Evolutionary conservation across 2,329 filamentous ascomycete genomes (phyloP).

Genomic region (Drechslerella dactyloides): DNA sequence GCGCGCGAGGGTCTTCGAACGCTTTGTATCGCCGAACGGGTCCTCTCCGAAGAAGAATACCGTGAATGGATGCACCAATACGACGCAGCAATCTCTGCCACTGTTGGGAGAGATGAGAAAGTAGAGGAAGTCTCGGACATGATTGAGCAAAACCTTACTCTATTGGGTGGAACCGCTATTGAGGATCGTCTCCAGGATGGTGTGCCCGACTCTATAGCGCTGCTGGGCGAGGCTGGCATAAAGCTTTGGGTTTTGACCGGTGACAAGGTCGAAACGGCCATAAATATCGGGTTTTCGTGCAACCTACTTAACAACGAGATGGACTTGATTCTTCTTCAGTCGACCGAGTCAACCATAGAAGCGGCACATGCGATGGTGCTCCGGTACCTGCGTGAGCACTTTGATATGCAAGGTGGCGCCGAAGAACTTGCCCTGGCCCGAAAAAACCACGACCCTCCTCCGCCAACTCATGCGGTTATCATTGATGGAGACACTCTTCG

Average conservation of each 20-base stretch:
- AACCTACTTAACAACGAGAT: conserved; percentile 97
- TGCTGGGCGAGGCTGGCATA: conserved; percentile 91
- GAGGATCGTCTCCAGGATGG: conserved; percentile 96
- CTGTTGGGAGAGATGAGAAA: conserved; percentile 89
- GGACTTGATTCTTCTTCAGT: conserved; percentile 90
- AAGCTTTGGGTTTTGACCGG: conserved; percentile 98
- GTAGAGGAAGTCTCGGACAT: conserved; percentile 85
- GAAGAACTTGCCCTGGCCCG: conserved; percentile 81
- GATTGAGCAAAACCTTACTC: conserved; percentile 86
- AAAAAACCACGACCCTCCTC: conserved; percentile 83
- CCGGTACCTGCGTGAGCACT: conserved; percentile 77
- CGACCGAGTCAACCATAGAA: conserved; percentile 69
- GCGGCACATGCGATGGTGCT: conserved; percentile 62
- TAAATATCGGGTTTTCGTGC: conserved; percentile 99
- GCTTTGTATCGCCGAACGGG: conserved; percentile 85
- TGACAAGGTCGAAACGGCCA: conserved; percentile 98
- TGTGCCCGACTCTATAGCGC: conserved; percentile 90
- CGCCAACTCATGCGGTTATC: conserved; percentile 86
- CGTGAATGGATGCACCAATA: conserved; percentile 82
- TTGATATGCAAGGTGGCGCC: conserved; percentile 81
- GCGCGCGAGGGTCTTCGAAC: conserved; percentile 93
- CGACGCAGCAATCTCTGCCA: conserved; percentile 80
- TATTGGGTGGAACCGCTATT: conserved; percentile 93
- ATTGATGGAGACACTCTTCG: conserved; percentile 94
- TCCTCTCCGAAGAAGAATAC: conserved; percentile 83